Evolutionary conservation across 164 flowering plant species (phyloP), one percentile per base, ranked within the genome.

Genomic region (Amborella trichopoda): DNA sequence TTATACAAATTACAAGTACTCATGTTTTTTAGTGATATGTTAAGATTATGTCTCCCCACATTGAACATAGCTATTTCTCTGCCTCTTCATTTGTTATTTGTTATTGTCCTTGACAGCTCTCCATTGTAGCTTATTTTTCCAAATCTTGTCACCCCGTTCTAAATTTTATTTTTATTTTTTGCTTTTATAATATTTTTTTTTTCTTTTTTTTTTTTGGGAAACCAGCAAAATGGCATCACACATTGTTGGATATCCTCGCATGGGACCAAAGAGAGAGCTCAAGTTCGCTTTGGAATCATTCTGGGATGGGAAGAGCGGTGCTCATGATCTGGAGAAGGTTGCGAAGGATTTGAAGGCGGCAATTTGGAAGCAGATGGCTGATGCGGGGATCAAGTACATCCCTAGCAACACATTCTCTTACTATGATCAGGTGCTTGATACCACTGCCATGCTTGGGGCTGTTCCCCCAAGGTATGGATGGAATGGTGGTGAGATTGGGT

Each of bases 221-320:
- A 43, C 28, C 77, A 81, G 83, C 51, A 50, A 44, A 62, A 83
- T 81, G 89, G 89, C 94, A 12, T 83, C 94, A 1, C 94, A 83
- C 63, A 68, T 83, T 64, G 89, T 81, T 58, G 90, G 90, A 44
- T 81, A 81, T 46, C 94, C 94, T 28, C 86, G 94, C 48, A 78
- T 83, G 78, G 94, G 94, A 26, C 89, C 94, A 19, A 78, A 83
- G 78, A 83, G 89, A 61, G 94, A 83, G 81, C 78, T 83, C 46
- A 83, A 81, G 57, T 83, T 83, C 52, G 94, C 94, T 6, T 62
- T 83, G 66, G 94, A 83, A 57, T 76, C 89, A 6, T 83, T 81
- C 66, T 83, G 94, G 94, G 94, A 83, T 77, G 76, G 75, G 21
- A 83, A 81, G 74, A 83, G 74, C 68, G 70, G 62, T 26, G 77